Conservation (phyloP, 139 green algal genomes). For the Picochlorum sp. region DNA sequence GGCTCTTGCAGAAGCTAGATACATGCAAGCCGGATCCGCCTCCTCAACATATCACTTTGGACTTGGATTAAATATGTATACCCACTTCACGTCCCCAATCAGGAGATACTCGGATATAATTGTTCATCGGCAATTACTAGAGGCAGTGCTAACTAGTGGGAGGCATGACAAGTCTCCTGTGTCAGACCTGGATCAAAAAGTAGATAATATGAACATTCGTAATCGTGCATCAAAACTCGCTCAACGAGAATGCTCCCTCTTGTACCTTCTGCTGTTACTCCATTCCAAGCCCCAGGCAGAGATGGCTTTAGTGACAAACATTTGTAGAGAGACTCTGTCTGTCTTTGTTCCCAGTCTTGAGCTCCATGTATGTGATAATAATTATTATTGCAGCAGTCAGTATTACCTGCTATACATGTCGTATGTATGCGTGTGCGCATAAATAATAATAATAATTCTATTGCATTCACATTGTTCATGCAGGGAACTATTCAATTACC, state of each 20-base stretch:
- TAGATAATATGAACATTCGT: conserved; percentile 70
- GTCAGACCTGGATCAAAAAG: not conserved
- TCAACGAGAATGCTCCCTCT: conserved; percentile 46
- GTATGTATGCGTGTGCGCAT: too few species aligned
- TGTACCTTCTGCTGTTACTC: conserved; percentile 78
- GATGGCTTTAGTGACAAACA: not conserved
- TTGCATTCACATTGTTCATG: too few species aligned
- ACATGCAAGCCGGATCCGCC: conserved; percentile 69
- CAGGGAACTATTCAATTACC: too few species aligned
- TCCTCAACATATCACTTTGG: conserved; percentile 3
- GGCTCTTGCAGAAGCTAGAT: conserved; percentile 84
- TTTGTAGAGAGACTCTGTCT: not conserved
- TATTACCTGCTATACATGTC: too few species aligned
- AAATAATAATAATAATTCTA: too few species aligned
- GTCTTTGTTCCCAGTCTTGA: not conserved
- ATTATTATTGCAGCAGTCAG: too few species aligned
- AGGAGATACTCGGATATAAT: conserved; percentile 82
- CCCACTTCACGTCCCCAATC: conserved; percentile 77
- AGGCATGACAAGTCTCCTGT: not conserved
- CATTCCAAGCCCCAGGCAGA: conserved; percentile 20
- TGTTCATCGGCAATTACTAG: conserved; percentile 55
- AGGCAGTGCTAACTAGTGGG: not conserved
- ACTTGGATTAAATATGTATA: conserved; percentile 39
- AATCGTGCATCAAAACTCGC: conserved; percentile 42
- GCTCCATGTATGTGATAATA: too few species aligned